phyloP scores from a whole-genome alignment of 805 yeast species.

The Yarrowia sp. region DNA sequence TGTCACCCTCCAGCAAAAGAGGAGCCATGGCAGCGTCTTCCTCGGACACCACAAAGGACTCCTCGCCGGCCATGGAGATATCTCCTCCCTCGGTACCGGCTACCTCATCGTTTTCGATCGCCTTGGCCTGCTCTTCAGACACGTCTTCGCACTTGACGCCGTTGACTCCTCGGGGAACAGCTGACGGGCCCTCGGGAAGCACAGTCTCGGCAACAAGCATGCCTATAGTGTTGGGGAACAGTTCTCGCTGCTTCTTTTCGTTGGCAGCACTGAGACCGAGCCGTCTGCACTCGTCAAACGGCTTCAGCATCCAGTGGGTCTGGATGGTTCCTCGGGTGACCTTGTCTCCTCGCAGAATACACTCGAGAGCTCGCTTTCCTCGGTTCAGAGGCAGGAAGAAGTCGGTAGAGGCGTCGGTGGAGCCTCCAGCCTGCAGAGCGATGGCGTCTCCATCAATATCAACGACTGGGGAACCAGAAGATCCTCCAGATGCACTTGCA shows the following conservation, averaged over 20 bases:
- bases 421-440: slow-evolving; percentile 94
- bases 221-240: slow-evolving; percentile 79
- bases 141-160: slow-evolving; percentile 56
- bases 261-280: slow-evolving; percentile 79
- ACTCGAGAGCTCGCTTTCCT: slow-evolving; percentile 78
- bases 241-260: slow-evolving; percentile 70
- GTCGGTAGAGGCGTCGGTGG: slow-evolving; percentile 89
- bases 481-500: slow-evolving; percentile 94
- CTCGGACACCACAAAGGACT: slow-evolving; percentile 33
- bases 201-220: slow-evolving; percentile 82
- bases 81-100: slow-evolving; percentile 22
- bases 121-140: slow-evolving; percentile 14
- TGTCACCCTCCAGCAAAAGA: slow-evolving; percentile 74
- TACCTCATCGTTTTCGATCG: slow-evolving; percentile 13
- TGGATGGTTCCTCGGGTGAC: slow-evolving; percentile 92
- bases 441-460: slow-evolving; percentile 85
- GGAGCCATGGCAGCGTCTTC: slow-evolving; percentile 33
- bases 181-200: slow-evolving; percentile 84
- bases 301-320: slow-evolving; percentile 84
- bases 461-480: slow-evolving; percentile 96
- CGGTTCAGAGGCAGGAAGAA: slow-evolving; percentile 87
- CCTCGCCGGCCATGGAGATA: slow-evolving; percentile 33
- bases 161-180: slow-evolving; percentile 35
- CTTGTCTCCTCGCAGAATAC: slow-evolving; percentile 64
- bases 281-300: slow-evolving; percentile 89